These are phyloP conservation scores for Terfezia claveryi DNA, from an alignment of 495 filamentous ascomycete genomes.

Conservation along the genomic window DNA sequence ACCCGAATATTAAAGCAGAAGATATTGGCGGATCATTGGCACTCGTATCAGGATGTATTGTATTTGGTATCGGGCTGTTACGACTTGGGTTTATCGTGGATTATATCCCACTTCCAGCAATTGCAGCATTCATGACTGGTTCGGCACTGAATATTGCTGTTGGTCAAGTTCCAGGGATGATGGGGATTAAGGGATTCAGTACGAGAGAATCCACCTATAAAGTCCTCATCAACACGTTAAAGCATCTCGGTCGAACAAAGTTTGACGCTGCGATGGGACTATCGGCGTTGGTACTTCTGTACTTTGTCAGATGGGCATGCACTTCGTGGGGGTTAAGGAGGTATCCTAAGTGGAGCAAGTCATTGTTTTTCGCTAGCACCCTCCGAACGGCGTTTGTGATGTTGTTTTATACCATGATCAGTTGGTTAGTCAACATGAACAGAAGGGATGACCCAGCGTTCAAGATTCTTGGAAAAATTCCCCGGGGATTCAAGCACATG, in stretches of 20 bases:
- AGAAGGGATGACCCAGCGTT: conserved; percentile 33
- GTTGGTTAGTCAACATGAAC: conserved; percentile 53
- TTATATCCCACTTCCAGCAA: conserved; percentile 76
- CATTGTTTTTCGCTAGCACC: conserved; percentile 76
- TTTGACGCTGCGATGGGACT: conserved; percentile 81
- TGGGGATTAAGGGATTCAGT: conserved; percentile 55
- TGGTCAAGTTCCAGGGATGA: conserved; percentile 68
- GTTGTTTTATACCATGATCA: conserved; percentile 79
- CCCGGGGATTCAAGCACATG: conserved; percentile 31
- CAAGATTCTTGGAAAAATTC: conserved; percentile 51
- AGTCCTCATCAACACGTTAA: conserved; percentile 72
- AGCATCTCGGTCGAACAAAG: conserved; percentile 42
- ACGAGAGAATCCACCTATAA: conserved; percentile 60
- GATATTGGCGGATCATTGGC: conserved; percentile 56
- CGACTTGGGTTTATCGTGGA: conserved; percentile 85
- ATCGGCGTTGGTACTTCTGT: conserved; percentile 61
- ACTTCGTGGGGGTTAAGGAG: conserved; percentile 39
- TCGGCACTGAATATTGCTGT: conserved; percentile 77
- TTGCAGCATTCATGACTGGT: conserved; percentile 95
- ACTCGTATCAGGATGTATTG: conserved; percentile 61
- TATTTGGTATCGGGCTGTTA: conserved; percentile 55
- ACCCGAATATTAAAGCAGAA: conserved; percentile 36
- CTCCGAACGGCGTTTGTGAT: conserved; percentile 84
- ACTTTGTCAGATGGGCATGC: conserved; percentile 51
- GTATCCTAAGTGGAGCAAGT: conserved; percentile 44